phyloP scores from a whole-genome alignment of 768 basidiomycete genomes.

The Royoungia palumana region DNA sequence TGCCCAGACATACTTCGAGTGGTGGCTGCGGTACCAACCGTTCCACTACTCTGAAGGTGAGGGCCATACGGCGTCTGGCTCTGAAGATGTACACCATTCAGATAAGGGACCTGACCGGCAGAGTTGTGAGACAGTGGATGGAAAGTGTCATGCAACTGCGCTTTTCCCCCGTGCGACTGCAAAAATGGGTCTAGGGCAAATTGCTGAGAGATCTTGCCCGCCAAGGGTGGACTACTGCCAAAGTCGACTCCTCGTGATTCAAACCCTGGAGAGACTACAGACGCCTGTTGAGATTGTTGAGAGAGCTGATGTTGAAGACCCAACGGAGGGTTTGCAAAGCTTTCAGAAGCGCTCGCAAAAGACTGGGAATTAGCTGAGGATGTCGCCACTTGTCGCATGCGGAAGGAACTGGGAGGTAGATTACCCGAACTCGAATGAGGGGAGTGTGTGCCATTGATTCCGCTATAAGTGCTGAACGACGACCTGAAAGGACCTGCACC shows the following conservation, averaged over 20 bases:
- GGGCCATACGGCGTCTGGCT: conserved; percentile 78
- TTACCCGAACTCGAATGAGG: conserved; percentile 26
- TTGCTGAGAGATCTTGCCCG: conserved; percentile 28
- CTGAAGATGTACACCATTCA: conserved; percentile 50
- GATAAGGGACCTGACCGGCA: conserved; percentile 32
- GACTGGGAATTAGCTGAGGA: conserved; percentile 27
- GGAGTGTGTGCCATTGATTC: conserved; percentile 23
- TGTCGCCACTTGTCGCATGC: conserved; percentile 34
- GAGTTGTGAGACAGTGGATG: conserved; percentile 32
- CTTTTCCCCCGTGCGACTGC: conserved; percentile 27
- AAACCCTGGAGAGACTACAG: conserved; percentile 22
- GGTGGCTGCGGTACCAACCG: conserved; percentile 23
- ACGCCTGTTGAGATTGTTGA: conserved; percentile 34
- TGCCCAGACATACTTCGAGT: conserved; percentile 30
- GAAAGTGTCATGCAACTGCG: conserved; percentile 34
- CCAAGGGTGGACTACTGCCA: conserved; percentile 24
- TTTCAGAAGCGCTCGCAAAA: conserved; percentile 23
- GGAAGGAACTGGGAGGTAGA: conserved; percentile 33
- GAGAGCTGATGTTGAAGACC: conserved; percentile 33
- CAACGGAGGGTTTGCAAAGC: conserved; percentile 26
- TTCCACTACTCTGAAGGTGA: conserved; percentile 49
- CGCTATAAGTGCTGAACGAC: conserved; percentile 34
- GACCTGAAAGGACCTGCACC: conserved; percentile 35
- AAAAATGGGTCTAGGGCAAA: conserved; percentile 34
- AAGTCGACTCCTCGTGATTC: conserved; percentile 35